Percentiles rank a stretch among this genome's conserved stretches.
phyloP scores from a whole-genome alignment of 2,329 filamentous ascomycete species.

The Diaporthe sp. region DNA sequence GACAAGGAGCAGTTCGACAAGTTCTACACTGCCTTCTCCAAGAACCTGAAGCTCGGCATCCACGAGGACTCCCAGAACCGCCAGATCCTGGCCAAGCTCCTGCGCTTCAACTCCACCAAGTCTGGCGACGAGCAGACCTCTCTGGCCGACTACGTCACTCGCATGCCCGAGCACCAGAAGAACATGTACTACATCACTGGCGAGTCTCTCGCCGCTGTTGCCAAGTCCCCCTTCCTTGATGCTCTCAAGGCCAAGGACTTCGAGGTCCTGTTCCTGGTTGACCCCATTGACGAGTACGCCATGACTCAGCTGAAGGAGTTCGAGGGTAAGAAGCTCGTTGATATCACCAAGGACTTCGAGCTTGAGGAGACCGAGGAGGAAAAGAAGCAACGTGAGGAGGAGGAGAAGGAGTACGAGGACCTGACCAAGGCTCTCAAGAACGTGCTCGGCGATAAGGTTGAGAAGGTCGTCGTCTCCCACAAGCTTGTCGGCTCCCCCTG shows the following conservation, averaged over 20 bases:
- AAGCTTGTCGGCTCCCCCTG: constrained; percentile 96
- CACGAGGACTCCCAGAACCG: constrained; percentile 99
- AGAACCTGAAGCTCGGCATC: constrained; percentile 99
- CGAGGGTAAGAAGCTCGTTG: constrained; percentile 99
- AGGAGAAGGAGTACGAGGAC: constrained; percentile 98
- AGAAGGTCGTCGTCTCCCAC: constrained; percentile 99
- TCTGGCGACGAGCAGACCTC: constrained; percentile 96
- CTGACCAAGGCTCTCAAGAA: constrained; percentile 99
- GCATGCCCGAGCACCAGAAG: constrained; percentile 99
- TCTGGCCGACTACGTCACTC: constrained; percentile 96
- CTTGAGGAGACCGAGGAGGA: constrained; percentile 99
- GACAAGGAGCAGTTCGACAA: constrained; percentile 99
- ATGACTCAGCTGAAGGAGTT: constrained; percentile 99
- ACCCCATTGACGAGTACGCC: constrained; percentile 99
- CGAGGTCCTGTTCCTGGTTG: constrained; percentile 98
- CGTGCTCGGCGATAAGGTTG: constrained; percentile 98
- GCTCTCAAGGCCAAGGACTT: constrained; percentile 99
- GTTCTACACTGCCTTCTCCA: constrained; percentile 99
- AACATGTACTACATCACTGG: constrained; percentile 99
- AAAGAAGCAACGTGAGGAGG: constrained; percentile 94
- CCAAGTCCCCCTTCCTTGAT: constrained; percentile 99
- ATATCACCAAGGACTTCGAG: constrained; percentile 99
- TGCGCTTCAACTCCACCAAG: constrained; percentile 99
- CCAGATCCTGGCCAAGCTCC: constrained; percentile 91
- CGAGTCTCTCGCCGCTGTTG: constrained; percentile 98